Conservation (phyloP, 1,139 yeast genomes). For the Magnusiomyces paraingens region DNA sequence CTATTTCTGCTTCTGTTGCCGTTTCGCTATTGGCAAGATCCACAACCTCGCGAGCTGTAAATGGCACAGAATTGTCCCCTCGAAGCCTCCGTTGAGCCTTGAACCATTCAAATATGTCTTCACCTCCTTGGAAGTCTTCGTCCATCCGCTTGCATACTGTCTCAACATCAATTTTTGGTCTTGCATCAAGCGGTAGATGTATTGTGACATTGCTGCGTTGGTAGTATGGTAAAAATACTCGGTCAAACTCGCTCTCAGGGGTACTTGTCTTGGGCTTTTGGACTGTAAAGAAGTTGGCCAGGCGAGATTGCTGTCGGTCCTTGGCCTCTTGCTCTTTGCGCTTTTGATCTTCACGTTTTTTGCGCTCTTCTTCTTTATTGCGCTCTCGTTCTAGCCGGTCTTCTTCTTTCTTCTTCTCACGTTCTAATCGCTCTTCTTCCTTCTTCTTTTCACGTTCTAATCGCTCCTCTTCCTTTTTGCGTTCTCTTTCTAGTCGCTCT, state of each 20-base stretch:
- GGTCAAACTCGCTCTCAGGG: conserved; percentile 9
- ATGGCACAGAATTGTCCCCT: conserved; percentile 7
- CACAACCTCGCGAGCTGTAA: conserved; percentile 9
- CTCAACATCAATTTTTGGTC: neutral
- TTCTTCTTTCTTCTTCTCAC: conserved; percentile 10
- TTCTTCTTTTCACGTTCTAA: conserved; percentile 2
- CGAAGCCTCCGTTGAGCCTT: conserved; percentile 10
- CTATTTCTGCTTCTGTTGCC: conserved; percentile 10
- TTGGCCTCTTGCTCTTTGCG: conserved; percentile 6
- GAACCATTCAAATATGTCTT: conserved; percentile 7
- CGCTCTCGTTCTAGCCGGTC: conserved; percentile 7
- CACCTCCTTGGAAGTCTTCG: neutral
- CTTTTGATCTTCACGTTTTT: conserved; percentile 11
- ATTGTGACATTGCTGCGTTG: conserved; percentile 11
- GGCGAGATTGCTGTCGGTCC: conserved; percentile 11
- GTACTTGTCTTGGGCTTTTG: conserved; percentile 3
- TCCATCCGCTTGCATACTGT: neutral
- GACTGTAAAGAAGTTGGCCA: conserved; percentile 14
- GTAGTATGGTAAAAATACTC: conserved; percentile 13
- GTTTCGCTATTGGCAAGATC: conserved; percentile 13
- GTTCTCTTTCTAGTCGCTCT: conserved; percentile 9
- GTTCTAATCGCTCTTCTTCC: conserved; percentile 7
- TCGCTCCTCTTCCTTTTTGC: conserved; percentile 4
- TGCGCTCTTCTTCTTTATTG: conserved; percentile 8
- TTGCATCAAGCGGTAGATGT: conserved; percentile 3